Percentiles rank a stretch among this genome's conserved stretches.
These are phyloP conservation scores for Erysimum cheiranthoides DNA, from an alignment of 345 rosid species.

Conservation along the genomic window DNA sequence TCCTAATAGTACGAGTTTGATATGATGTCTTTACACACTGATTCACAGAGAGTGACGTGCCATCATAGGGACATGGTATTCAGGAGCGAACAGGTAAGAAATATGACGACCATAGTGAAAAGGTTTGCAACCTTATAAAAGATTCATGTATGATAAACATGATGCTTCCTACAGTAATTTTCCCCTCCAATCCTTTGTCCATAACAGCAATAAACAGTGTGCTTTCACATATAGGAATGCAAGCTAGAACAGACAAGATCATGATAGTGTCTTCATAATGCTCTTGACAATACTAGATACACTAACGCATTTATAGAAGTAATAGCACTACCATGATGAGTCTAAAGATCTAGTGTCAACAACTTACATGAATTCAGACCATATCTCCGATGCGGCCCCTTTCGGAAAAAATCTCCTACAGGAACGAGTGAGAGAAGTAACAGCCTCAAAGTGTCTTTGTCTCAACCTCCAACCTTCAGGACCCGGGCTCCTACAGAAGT, in stretches of 20 bases:
- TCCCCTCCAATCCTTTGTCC: slow-evolving; percentile 10
- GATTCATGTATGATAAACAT: background rate
- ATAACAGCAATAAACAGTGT: slow-evolving; percentile 2
- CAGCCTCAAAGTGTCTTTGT: slow-evolving; percentile 87
- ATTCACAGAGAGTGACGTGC: slow-evolving; percentile 8
- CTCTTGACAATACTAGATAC: slow-evolving; percentile 12
- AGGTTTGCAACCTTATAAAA: background rate
- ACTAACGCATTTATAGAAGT: slow-evolving; percentile 1
- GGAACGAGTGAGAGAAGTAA: slow-evolving; percentile 86
- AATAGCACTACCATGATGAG: slow-evolving; percentile 23
- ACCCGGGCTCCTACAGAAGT: slow-evolving; percentile 74
- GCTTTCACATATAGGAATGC: slow-evolving; percentile 23
- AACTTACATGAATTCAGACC: slow-evolving; percentile 92
- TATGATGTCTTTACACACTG: slow-evolving; percentile 12
- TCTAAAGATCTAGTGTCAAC: slow-evolving; percentile 23
- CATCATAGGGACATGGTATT: slow-evolving; percentile 8
- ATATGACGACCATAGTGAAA: slow-evolving; percentile 14
- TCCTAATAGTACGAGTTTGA: slow-evolving; percentile 14
- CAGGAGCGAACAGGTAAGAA: slow-evolving; percentile 1
- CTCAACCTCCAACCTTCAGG: slow-evolving; percentile 98
- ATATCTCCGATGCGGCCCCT: slow-evolving; percentile 91
- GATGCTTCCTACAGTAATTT: slow-evolving; percentile 11
- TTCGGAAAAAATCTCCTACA: slow-evolving; percentile 84
- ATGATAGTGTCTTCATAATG: slow-evolving; percentile 8
- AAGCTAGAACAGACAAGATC: slow-evolving; percentile 20